Evolutionary conservation across 1,284 basidiomycete species (phyloP), one percentile per base, ranked within the genome.

Genomic region (Puccinia novopanici): DNA sequence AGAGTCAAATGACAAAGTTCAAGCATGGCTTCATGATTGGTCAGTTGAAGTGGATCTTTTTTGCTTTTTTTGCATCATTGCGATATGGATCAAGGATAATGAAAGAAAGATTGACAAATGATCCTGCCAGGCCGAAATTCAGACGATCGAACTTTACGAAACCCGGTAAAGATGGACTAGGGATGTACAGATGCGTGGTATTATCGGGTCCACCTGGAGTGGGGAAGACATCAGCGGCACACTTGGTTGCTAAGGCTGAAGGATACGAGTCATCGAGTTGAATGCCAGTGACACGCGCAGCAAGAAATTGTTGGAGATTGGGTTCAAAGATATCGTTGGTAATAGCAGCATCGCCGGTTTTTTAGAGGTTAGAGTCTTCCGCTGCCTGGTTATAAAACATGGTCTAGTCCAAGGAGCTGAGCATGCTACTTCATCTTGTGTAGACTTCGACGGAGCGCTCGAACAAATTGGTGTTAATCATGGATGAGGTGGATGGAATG

Each of bases 401-500:
- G 4, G 1, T 34, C 34, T 34, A 34, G 34, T 34, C 34, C 4
- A 4, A 34, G 34, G 34, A 65, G 37, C 63, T 76, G 19, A 65
- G 13, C 2, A 50, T 48, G 34, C 13, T 15, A 22, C 34, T 5
- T 54, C 27, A 57, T 45, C 37, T 40, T 13, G 24, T 61, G 37
- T 42, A 72, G 50, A 57, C 67, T 61, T 37, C 48, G 40, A 63
- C 50, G 37, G 15, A 74, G 52, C 70, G 68, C 82, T 93, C 92
- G 0, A 90, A 93, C 83, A 90, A 89, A 84, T 91, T 92, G 0
- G 94, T 94, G 82, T 87, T 99, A 63, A 98, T 99, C 85, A 98
- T 99, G 94, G 97, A 99, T 85, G 97, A 99, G 86, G 96, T 99
- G 0, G 96, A 99, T 84, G 96, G 97, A 10, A 99, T 99, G 95